Evolutionary conservation across 768 basidiomycete genomes (phyloP), one percentile per base, ranked within the genome.

Genomic region (Mycena rosella): DNA sequence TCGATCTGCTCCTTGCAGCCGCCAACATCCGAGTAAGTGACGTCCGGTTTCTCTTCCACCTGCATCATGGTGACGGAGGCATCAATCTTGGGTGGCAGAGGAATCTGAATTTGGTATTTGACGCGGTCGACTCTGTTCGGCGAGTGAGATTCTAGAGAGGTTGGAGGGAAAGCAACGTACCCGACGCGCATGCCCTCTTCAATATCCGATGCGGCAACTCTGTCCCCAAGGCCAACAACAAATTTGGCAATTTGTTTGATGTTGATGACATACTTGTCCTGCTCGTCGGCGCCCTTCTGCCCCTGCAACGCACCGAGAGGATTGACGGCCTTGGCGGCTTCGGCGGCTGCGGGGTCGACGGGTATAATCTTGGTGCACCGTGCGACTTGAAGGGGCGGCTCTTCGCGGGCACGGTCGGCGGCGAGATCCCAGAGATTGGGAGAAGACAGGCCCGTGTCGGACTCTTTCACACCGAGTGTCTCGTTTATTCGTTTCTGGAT

Each of bases 131-230:
- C 96, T 49, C 96, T 98, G 72, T 17, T 68, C 40, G 72, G 62
- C 57, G 8, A 48, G 47, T 55, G 34, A 58, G 38, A 18, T 36
- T 59, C 51, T 34, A 4, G 9, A 20, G 6, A n/a, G 29, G 38
- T 44, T 32, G 36, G 27, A 29, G 22, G 44, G 34, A 22, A 10
- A 52, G 15, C 49, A 26, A 15, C 22, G 76, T 76, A 98, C 97
- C 97, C 98, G 44, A 99, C 98, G 60, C 98, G 92, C 98, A 99
- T 99, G n/a, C 98, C 98, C 84, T 99, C 98, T 79, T 99, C 98
- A 59, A 99, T 96, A 82, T 99, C 98, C 3, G 97, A 98, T 14
- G 96, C 94, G 26, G 98, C 95, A 2, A 99, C 96, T 45, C 96
- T 91, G 72, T 99, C 98, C 22, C 96, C 96, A 6, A 99, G 83